phyloP scores from a whole-genome alignment of 257 asterid species.

The Nicotiana otophora region DNA sequence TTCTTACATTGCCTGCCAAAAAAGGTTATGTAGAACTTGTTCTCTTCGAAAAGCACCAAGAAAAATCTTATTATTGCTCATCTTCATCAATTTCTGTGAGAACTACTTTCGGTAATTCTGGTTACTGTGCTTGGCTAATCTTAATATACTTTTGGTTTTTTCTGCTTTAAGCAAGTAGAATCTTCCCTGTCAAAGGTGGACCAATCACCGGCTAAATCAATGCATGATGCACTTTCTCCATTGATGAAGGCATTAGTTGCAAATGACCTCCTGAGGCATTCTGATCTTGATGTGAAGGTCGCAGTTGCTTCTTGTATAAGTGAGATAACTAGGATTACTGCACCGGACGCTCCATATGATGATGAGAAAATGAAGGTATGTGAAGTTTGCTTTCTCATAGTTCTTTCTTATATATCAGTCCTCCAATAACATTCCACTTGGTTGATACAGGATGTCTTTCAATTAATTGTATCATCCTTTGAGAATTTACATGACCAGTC shows the following conservation, averaged over 20 bases:
- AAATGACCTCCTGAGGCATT: conserved; percentile 64
- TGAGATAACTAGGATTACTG: conserved; percentile 94
- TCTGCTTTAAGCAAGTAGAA: conserved; percentile 48
- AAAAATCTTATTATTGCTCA: not conserved
- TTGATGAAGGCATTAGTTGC: conserved; percentile 53
- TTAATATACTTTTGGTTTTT: not conserved
- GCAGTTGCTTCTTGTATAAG: conserved; percentile 95
- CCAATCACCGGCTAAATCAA: conserved; percentile 82
- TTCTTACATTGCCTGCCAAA: not conserved
- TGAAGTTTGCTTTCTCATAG: not conserved
- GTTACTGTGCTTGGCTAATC: not conserved
- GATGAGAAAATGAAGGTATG: conserved; percentile 92
- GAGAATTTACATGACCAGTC: conserved; percentile 62
- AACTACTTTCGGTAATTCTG: not conserved
- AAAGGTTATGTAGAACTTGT: not conserved
- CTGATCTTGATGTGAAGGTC: conserved; percentile 72
- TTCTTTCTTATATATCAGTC: not conserved
- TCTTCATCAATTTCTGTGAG: not conserved
- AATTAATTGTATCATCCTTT: conserved; percentile 83
- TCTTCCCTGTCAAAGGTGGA: conserved; percentile 69
- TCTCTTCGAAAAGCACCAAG: not conserved
- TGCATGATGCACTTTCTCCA: conserved; percentile 66
- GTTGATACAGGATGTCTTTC: conserved; percentile 68
- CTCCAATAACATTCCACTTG: conserved; percentile 20
- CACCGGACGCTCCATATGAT: conserved; percentile 96